Conservation (phyloP, 768 basidiomycete genomes). For the Serendipita vermifera region DNA sequence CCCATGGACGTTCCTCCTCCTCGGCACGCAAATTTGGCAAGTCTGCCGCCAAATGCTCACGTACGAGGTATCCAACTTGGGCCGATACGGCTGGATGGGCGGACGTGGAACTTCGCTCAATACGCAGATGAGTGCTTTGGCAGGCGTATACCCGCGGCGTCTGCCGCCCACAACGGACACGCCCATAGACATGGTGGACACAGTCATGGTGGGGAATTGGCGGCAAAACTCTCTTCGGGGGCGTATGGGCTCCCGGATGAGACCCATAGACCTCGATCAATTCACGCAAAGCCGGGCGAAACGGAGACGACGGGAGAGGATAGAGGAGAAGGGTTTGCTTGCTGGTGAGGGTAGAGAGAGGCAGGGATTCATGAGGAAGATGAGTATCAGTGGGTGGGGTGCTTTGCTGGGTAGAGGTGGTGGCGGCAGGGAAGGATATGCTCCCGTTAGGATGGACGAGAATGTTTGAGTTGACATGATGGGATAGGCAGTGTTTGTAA, state of each 20-base stretch:
- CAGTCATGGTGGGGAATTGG: slow-evolving; percentile 25
- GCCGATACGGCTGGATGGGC: slow-evolving; percentile 94
- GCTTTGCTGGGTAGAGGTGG: slow-evolving; percentile 37
- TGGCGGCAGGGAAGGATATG: slow-evolving; percentile 45
- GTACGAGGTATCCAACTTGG: slow-evolving; percentile 87
- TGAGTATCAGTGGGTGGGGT: slow-evolving; percentile 26
- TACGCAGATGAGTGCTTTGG: slow-evolving; percentile 54
- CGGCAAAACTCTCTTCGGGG: too few relatives aligned
- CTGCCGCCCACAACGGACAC: slow-evolving; percentile 37
- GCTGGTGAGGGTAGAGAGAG: slow-evolving; percentile 19
- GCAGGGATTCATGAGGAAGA: slow-evolving; percentile 37
- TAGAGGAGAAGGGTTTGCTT: slow-evolving; percentile 46
- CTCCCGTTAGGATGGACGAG: slow-evolving; percentile 38
- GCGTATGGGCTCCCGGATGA: slow-evolving; percentile 59
- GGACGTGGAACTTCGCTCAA: slow-evolving; percentile 59
- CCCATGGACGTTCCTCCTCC: slow-evolving; percentile 77
- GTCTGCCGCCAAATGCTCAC: slow-evolving; percentile 91
- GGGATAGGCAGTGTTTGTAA: too few relatives aligned
- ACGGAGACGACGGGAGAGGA: slow-evolving; percentile 34
- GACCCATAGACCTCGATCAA: slow-evolving; percentile 82
- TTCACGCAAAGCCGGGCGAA: slow-evolving; percentile 85
- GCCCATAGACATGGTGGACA: slow-evolving; percentile 30
- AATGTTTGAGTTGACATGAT: slow-evolving; percentile 11
- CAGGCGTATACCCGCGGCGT: slow-evolving; percentile 20
- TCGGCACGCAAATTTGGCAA: slow-evolving; percentile 83